phyloP scores from a whole-genome alignment of 2,329 filamentous ascomycete genomes.

The Ophiostoma himal-ulmi region DNA sequence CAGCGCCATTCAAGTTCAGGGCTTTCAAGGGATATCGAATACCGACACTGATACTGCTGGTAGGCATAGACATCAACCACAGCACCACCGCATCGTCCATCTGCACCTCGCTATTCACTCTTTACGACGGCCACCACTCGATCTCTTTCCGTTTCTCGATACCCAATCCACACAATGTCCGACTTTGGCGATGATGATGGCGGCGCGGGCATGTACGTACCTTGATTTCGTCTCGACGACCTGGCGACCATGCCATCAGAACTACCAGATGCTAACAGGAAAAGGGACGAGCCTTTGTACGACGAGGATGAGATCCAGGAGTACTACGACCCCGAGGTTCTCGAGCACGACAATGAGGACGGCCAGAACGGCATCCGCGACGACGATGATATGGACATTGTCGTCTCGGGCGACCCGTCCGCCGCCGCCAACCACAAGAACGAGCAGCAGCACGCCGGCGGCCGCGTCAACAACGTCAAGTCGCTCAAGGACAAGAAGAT shows the following conservation, averaged over 20 bases:
- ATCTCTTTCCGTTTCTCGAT: neutral
- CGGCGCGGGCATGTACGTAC: conserved; percentile 48
- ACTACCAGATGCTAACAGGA: neutral
- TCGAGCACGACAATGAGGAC: conserved; percentile 51
- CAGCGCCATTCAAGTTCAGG: neutral
- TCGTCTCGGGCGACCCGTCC: conserved; percentile 57
- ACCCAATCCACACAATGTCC: conserved; percentile 49
- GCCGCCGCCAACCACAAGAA: conserved; percentile 47
- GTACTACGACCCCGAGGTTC: conserved; percentile 50
- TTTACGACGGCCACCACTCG: neutral
- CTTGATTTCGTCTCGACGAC: neutral
- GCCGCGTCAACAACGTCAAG: conserved; percentile 47
- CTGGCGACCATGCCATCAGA: neutral
- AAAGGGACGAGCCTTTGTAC: conserved; percentile 63
- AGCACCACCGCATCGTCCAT: conserved; percentile 1
- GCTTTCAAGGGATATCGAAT: neutral
- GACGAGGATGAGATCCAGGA: conserved; percentile 63
- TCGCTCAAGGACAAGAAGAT: conserved; percentile 78
- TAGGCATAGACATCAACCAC: neutral
- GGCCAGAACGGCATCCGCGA: conserved; percentile 49
- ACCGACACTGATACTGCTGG: neutral
- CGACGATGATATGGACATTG: conserved; percentile 51
- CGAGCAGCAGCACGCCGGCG: conserved; percentile 36
- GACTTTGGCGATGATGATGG: conserved; percentile 64
- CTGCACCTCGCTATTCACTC: neutral